Evolutionary conservation across 177 flowering plant genomes (phyloP), one percentile per base, ranked within the genome.

Genomic region (Tripterygium wilfordii): DNA sequence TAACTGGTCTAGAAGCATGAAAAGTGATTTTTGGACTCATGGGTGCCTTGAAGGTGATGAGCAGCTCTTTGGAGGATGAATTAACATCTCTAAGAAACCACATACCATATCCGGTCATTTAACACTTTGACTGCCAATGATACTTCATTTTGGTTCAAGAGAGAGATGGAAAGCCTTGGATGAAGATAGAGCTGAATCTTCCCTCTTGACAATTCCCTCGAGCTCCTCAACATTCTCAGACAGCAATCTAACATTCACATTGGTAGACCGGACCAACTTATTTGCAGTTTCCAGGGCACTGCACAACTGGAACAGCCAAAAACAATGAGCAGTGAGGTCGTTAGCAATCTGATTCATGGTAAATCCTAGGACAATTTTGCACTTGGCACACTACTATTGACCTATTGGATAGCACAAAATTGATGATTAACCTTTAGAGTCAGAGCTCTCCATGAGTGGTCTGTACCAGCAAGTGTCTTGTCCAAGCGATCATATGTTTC

Each of bases 391-490:
- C 33, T 30, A 7, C 33, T 6, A 30, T 30, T 7, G 12, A 30
- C 12, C 12, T 30, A 7, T 30, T 6, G 12, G 8, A 30, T 6
- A 13, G 38, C 14, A 3, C 4, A 13, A 35, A 35, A 13, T 35
- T 35, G 14, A 35, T 20, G 37, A 24, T 33, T 10, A 41, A 81
- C 97, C 95, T 89, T 79, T 2, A 86, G 62, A 6, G 92, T 86
- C 29, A 82, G 65, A 66, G 72, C 71, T 2, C 95, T 77, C 95
- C 97, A 86, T 36, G 97, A 89, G 63, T 79, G 92, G 45, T 75
- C 95, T 8, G 74, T 61, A 37, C 83, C 83, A 27, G 66, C 62
- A 51, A 89, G 61, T 45, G 92, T 79, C 64, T 71, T 56, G 9
- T 69, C 80, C 65, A 86, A 47, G 16, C 70, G 69, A 21, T 75